These are phyloP conservation scores for Aspergillus spinulosporus DNA, from an alignment of 2,329 filamentous ascomycete genomes.

Conservation along the genomic window DNA sequence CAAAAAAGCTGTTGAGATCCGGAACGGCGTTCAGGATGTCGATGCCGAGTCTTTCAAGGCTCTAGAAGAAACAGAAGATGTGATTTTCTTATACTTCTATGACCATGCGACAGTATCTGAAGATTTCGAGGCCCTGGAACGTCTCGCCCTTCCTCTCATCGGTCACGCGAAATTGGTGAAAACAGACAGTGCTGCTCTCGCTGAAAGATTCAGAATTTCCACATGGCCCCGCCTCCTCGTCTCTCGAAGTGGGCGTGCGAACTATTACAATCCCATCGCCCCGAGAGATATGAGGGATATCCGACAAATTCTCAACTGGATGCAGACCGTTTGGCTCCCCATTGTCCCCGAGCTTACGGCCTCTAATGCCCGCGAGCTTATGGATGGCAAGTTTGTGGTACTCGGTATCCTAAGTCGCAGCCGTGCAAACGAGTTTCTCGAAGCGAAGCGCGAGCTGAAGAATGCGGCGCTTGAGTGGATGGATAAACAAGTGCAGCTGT, in stretches of 20 bases:
- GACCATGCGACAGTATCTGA: conserved; percentile 91
- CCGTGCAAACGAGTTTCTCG: conserved; percentile 73
- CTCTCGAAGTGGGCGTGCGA: conserved; percentile 82
- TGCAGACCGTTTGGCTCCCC: conserved; percentile 93
- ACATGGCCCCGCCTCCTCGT: conserved; percentile 95
- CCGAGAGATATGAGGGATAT: conserved; percentile 92
- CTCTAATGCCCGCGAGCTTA: conserved; percentile 88
- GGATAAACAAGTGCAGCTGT: conserved; percentile 88
- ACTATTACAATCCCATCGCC: conserved; percentile 83
- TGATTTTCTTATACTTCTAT: conserved; percentile 97
- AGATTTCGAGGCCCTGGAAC: conserved; percentile 85
- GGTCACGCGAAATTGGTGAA: conserved; percentile 92
- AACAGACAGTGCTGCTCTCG: conserved; percentile 74
- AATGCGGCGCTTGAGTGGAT: conserved; percentile 96
- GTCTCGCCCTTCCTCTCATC: conserved; percentile 81
- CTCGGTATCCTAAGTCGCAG: conserved; percentile 82
- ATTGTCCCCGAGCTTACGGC: conserved; percentile 93
- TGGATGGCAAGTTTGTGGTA: conserved; percentile 93
- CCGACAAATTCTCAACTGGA: conserved; percentile 79
- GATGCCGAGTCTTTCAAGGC: conserved; percentile 73
- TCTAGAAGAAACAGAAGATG: conserved; percentile 88
- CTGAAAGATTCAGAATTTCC: conserved; percentile 86
- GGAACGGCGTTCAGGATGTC: conserved; percentile 76
- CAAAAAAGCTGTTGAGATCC: conserved; percentile 78
- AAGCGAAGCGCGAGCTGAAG: conserved; percentile 86